Base-by-base conservation (phyloP, 2,329 filamentous ascomycete genomes). In the Colletotrichum sp. region DNA sequence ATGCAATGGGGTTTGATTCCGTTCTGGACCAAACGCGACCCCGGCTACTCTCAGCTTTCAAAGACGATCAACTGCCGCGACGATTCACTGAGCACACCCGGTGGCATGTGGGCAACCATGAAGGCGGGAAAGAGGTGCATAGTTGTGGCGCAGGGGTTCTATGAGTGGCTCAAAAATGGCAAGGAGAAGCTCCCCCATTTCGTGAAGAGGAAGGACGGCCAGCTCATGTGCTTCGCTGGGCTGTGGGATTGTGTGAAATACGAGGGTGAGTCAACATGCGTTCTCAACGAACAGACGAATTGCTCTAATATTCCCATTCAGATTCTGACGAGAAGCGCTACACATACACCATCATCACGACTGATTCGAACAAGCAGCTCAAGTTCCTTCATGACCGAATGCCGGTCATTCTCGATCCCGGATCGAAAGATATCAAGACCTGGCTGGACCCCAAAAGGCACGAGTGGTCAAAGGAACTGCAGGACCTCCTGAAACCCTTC, bases 1-100 rank as follows among this genome's bases (percentile, higher is more conserved):
- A 99, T 99, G 95, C 96, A 95, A 89, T 99, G 97, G 97, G 97
- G 96, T 0, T 89, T 99, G 8, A 89, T 99, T 16, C 96, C 97
- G 0, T 98, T 94, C 84, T 99, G 96, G 96, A 98, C 95, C 5
- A 98, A 96, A 86, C 90, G 93, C 15, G 93, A 93, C 68, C 95
- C 95, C 0, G 92, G 95, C 81, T 96, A 97, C 81, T 89, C 91
- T 30, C 92, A 92, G 2, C 89, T 95, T 84, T 90, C 98, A 88
- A 95, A 94, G 81, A 98, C 96, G 0, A 99, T 99, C 84, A 99
- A 99, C 85, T 99, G 96, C 83, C 93, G 96, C 5, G 95, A 96
- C 81, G 96, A 99, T 84, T 97, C 95, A 1, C 87, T 99, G 24
- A 88, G 91, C 8, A 91, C 93, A 12, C 90, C 93, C 10, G 91